Conservation (phyloP, 2,329 filamentous ascomycete genomes). For the Paecilomyces sp. region DNA sequence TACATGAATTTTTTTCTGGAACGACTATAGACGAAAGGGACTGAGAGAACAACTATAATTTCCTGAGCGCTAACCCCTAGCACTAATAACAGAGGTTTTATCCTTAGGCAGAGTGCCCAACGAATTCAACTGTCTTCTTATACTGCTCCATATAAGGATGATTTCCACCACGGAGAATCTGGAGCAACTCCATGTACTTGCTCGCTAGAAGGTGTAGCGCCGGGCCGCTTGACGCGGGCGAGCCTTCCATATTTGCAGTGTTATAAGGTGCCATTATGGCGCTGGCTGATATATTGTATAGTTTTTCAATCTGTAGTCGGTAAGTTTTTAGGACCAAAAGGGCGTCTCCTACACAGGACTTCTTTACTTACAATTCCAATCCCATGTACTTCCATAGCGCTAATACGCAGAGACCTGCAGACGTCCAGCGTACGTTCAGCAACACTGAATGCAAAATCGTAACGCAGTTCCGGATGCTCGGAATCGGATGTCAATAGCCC, state of each 20-base stretch:
- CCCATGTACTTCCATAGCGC: constrained; percentile 38
- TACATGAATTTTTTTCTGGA: too few relatives aligned
- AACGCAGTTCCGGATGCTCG: constrained; percentile 29
- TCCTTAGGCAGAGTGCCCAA: background rate
- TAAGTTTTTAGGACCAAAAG: constrained; percentile 1
- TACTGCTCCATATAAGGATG: constrained; percentile 29
- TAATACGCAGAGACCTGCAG: constrained; percentile 23
- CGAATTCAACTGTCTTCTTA: constrained; percentile 3
- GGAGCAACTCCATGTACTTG: constrained; percentile 24
- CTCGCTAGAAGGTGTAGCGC: constrained; percentile 17
- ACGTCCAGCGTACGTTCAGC: constrained; percentile 27
- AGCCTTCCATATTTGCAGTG: constrained; percentile 5
- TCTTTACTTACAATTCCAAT: constrained; percentile 26
- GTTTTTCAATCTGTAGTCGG: constrained; percentile 26
- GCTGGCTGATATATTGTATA: constrained; percentile 31
- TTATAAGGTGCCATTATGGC: constrained; percentile 15
- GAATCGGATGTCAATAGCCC: constrained; percentile 26
- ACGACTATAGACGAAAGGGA: too few relatives aligned
- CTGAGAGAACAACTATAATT: too few relatives aligned
- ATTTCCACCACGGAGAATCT: constrained; percentile 27
- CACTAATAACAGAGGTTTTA: background rate
- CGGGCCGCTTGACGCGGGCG: constrained; percentile 10
- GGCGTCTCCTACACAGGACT: background rate
- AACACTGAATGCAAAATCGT: constrained; percentile 28
- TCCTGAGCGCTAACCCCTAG: too few relatives aligned